These are phyloP conservation scores for Suhomyces anneliseae DNA, from an alignment of 1,139 yeast species.

Conservation along the genomic window DNA sequence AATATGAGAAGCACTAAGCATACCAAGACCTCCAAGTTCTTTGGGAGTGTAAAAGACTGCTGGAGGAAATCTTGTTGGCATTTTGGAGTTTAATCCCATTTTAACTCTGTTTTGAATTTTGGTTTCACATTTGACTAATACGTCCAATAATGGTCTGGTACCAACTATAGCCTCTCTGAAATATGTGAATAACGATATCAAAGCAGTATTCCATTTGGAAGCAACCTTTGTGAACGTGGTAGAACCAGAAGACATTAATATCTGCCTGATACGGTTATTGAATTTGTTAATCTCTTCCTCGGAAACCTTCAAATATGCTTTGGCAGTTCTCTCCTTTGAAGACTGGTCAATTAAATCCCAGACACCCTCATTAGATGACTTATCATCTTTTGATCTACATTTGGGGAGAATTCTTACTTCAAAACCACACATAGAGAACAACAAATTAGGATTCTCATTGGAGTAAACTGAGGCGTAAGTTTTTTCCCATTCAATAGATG, in stretches of 20 bases:
- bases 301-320: slow-evolving; percentile 82
- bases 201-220: slow-evolving; percentile 93
- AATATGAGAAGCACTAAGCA: slow-evolving; percentile 96
- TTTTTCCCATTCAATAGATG: slow-evolving; percentile 77
- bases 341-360: slow-evolving; percentile 81
- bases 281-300: slow-evolving; percentile 77
- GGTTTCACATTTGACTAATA: slow-evolving; percentile 87
- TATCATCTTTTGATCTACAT: slow-evolving; percentile 49
- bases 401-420: slow-evolving; percentile 88
- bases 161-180: slow-evolving; percentile 91
- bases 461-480: slow-evolving; percentile 88
- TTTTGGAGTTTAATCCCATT: slow-evolving; percentile 92
- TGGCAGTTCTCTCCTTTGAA: slow-evolving; percentile 86
- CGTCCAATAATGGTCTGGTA: slow-evolving; percentile 75
- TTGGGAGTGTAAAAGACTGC: slow-evolving; percentile 98
- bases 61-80: slow-evolving; percentile 99
- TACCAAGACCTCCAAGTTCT: slow-evolving; percentile 95
- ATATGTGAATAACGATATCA: slow-evolving; percentile 82
- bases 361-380: slow-evolving; percentile 68
- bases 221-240: slow-evolving; percentile 95
- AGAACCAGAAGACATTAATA: slow-evolving; percentile 93
- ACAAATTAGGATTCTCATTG: slow-evolving; percentile 80
- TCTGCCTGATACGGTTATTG: slow-evolving; percentile 82
- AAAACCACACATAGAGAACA: slow-evolving; percentile 93
- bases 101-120: slow-evolving; percentile 93